Base-by-base conservation (phyloP, 768 basidiomycete species). In the Amanita thiersii region DNA sequence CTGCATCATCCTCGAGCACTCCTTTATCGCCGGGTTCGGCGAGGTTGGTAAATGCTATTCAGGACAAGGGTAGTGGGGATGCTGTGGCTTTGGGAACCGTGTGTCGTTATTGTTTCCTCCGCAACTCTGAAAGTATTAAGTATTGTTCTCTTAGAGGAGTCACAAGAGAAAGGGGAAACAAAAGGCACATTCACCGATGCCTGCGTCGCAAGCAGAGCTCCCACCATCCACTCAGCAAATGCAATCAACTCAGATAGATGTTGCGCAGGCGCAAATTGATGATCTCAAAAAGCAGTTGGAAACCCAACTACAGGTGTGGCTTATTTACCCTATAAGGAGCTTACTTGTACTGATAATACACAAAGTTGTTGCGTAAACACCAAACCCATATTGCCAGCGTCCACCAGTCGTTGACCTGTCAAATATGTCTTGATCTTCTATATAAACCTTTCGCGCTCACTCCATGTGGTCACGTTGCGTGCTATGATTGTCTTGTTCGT, bases 391-490 rank as follows among this genome's bases (percentile, higher is more conserved):
- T 84, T n/a, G 55, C 56, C 3, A 65, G 75, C 43, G 50, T 85
- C 31, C 75, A 78, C 6, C 77, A 81, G 47, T 70, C 79, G 0
- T 57, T 86, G 18, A 82, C 76, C 9, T 89, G 86, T 46, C 82
- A 87, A 56, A 80, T 89, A 47, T 89, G 86, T 53, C 65, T 87
- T 19, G 84, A 86, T 50, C 62, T 84, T 17, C 66, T 89, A 56
- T 67, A 81, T 56, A 75, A 73, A 48, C 85, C 86, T 0, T 88
- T 75, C 48, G 77, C 83, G 0, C 73, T 86, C 14, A 70, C 81
- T 0, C 84, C 85, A 1, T 88, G 85, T 44, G 85, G 86, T 3
- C 84, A 86, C 47, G 64, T 83, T 36, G 75, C 75, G 2, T 88
- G 85, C 51, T 73, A 86, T 45, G 54, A 59, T 11, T 87, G 86